Percentiles rank a stretch among this genome's conserved stretches.
These are phyloP conservation scores for Moniliella sp. DNA, from an alignment of 1,284 basidiomycete species.

Conservation along the genomic window DNA sequence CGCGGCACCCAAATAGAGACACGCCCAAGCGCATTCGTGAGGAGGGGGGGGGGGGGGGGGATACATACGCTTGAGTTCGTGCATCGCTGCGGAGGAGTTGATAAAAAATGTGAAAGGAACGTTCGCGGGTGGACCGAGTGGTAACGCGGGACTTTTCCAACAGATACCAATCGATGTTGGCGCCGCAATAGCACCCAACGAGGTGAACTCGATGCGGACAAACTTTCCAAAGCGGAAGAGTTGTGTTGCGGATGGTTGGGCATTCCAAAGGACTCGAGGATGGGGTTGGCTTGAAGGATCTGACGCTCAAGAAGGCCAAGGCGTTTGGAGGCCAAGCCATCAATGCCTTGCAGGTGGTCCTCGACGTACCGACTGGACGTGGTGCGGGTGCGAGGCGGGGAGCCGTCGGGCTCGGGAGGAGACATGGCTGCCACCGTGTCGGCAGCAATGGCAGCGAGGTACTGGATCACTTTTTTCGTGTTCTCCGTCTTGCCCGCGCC, in stretches of 20 bases:
- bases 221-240: conserved; percentile 93
- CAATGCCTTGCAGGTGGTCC: conserved; percentile 18
- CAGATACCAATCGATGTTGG: conserved; percentile 97
- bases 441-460: conserved; percentile 84
- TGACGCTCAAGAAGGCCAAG: conserved; percentile 81
- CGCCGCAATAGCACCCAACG: conserved; percentile 87
- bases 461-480: conserved; percentile 98
- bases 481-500: conserved; percentile 98
- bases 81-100: conserved; percentile 41
- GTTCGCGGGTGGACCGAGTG: conserved; percentile 40
- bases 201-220: conserved; percentile 80
- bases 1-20: conserved; percentile 35
- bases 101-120: conserved; percentile 93
- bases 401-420: conserved; percentile 2
- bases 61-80: conserved; percentile 14
- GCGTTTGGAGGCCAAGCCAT: conserved; percentile 13
- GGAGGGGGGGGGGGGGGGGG: background rate
- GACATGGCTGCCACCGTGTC: conserved; percentile 5
- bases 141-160: conserved; percentile 82
- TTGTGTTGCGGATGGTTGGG: conserved; percentile 97
- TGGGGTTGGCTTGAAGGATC: conserved; percentile 91
- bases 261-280: conserved; percentile 97
- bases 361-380: conserved; percentile 14
- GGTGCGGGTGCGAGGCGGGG: conserved; percentile 9
- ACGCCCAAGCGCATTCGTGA: background rate